Base-by-base conservation (phyloP, 306 rosid genomes). In the Pterocarpus santalinus region DNA sequence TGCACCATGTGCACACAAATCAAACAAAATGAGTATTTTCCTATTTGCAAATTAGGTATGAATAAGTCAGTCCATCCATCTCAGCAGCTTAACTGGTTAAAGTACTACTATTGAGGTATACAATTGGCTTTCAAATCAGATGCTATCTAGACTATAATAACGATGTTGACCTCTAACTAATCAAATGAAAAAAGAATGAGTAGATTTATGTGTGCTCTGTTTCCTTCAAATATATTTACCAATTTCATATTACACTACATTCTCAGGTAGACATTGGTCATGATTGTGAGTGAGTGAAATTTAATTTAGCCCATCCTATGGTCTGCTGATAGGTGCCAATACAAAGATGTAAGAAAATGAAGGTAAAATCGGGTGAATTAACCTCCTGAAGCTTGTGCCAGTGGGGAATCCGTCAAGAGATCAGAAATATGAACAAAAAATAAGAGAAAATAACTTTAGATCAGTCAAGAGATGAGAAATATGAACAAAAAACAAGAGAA, bases 31-130 rank as follows among this genome's bases (percentile, higher is more conserved):
- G 65, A 64, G 60, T 56, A 57, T 38, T 76, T 65, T 16, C 14
- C 52, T 44, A 69, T 16, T 53, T 35, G 44, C 78, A 78, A 86
- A 53, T 72, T 72, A 55, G 55, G 63, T 5, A 74, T 64, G 63
- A 8, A 51, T 43, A 63, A 74, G 17, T 41, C 56, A 60, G 14
- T 38, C 64, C 34, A 73, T 55, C 34, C 13, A 47, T 76, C 58
- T 51, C 56, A n/a, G 15, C 55, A 66, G 73, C 57, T 72, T 58
- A 51, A 81, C 70, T 56, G 14, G 10, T 32, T 35, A 78, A 72
- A 32, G 41, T 33, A 33, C 51, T 17, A 51, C 65, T 38, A 72
- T 36, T 15, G 38, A 30, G 65, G 55, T 49, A 62, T 35, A 70
- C 65, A 22, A 46, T 51, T 9, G 60, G 78, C 4, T 68, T 78